Conservation (phyloP, 169 alveolate genomes). For the Plasmodium chabaudi region DNA sequence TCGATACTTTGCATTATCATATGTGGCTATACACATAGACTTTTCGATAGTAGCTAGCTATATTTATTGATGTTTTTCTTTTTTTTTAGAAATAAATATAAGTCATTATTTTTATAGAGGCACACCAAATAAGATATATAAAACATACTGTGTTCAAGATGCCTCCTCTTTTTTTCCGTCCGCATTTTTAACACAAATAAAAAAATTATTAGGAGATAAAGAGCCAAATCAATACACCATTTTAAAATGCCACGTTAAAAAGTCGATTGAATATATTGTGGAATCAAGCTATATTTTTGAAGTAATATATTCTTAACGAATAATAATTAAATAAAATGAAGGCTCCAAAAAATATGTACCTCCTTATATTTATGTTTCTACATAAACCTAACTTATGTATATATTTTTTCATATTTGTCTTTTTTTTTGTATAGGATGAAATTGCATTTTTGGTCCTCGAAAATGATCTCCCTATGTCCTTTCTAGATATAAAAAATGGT, state of each 20-base stretch:
- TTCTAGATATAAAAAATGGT: slow-evolving; percentile 49
- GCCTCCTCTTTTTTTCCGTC: slow-evolving; percentile 15
- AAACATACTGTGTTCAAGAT: slow-evolving; percentile 36
- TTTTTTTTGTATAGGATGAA: slow-evolving; percentile 29
- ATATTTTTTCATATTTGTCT: neutral
- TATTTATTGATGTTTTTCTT: neutral
- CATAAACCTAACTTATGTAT: no score
- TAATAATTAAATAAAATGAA: neutral
- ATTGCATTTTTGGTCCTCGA: slow-evolving; percentile 44
- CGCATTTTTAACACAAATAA: slow-evolving; percentile 14
- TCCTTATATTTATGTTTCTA: no score
- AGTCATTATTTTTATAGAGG: slow-evolving; percentile 52
- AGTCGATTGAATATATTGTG: slow-evolving; percentile 53
- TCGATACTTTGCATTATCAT: neutral
- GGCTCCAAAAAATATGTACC: neutral
- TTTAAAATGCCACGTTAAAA: slow-evolving; percentile 38
- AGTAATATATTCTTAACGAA: neutral
- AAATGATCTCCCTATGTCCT: slow-evolving; percentile 54
- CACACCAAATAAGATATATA: slow-evolving; percentile 46
- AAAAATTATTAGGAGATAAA: slow-evolving; percentile 3
- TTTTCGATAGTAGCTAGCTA: neutral
- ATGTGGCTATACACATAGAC: neutral
- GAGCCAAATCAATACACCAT: slow-evolving; percentile 42
- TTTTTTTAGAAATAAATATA: slow-evolving; percentile 30
- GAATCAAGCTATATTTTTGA: slow-evolving; percentile 47